Evolutionary conservation across 2,329 filamentous ascomycete species (phyloP).

Genomic region (Incumbomyces lentus): DNA sequence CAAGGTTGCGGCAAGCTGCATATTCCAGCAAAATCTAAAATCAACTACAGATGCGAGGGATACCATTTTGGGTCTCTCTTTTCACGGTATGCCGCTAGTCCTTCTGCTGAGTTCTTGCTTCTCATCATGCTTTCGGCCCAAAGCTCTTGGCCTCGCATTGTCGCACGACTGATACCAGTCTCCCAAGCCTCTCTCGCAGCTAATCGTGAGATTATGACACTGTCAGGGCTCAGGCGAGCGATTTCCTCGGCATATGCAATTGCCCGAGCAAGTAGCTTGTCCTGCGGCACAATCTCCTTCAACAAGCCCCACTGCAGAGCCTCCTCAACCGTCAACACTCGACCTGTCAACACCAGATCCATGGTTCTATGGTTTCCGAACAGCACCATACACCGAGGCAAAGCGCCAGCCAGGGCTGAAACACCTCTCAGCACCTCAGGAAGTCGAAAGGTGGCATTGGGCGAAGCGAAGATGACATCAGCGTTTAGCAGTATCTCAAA

Average conservation of each 20-base stretch:
- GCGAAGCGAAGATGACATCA: constrained; percentile 56
- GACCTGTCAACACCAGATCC: constrained; percentile 60
- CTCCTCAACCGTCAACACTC: constrained; percentile 47
- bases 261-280: constrained; percentile 28
- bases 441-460: constrained; percentile 51
- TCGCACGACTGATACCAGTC: constrained; percentile 54
- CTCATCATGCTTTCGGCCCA: constrained; percentile 10
- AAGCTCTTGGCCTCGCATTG: constrained; percentile 30
- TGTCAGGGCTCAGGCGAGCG: constrained; percentile 59
- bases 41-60: neutral
- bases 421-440: constrained; percentile 63
- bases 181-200: constrained; percentile 65
- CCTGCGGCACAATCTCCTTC: constrained; percentile 28
- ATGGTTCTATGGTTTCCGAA: constrained; percentile 57
- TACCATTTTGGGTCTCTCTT: constrained; percentile 57
- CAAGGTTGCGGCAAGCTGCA: no score
- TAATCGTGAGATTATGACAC: constrained; percentile 59
- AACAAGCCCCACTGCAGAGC: constrained; percentile 57
- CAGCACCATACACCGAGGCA: constrained; percentile 55
- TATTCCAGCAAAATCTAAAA: no score
- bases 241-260: constrained; percentile 51
- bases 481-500: constrained; percentile 65
- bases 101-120: constrained; percentile 61
- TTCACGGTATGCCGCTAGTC: constrained; percentile 64
- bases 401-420: constrained; percentile 56